These are phyloP conservation scores for Ballota nigra DNA, from an alignment of 257 asterid genomes.

Conservation along the genomic window DNA sequence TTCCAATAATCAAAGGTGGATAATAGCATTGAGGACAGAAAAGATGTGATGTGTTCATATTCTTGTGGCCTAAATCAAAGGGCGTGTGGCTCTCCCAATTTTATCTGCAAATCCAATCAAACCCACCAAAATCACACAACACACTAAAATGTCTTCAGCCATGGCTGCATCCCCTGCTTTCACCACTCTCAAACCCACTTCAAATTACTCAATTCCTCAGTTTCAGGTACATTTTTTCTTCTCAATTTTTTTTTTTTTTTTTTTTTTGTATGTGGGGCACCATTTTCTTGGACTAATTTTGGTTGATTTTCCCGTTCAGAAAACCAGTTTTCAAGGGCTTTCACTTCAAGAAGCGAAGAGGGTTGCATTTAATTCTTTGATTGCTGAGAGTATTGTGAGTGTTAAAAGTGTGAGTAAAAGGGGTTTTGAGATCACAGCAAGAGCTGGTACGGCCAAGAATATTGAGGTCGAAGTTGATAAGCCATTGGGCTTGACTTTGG, in stretches of 20 bases:
- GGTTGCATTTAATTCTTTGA: slow-evolving; percentile 42
- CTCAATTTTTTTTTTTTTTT: background rate
- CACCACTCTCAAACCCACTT: slow-evolving; percentile 34
- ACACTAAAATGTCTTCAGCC: slow-evolving; percentile 40
- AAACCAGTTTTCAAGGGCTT: slow-evolving; percentile 66
- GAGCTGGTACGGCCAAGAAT: slow-evolving; percentile 68
- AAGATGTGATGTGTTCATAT: slow-evolving; percentile 11
- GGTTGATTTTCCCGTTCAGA: slow-evolving; percentile 33
- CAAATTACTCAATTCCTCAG: slow-evolving; percentile 31
- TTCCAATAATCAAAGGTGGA: slow-evolving; percentile 19
- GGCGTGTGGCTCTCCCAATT: slow-evolving; percentile 46
- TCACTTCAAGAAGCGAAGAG: slow-evolving; percentile 64
- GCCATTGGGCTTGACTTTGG: slow-evolving; percentile 92
- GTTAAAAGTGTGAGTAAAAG: slow-evolving; percentile 22
- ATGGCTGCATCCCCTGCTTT: slow-evolving; percentile 62
- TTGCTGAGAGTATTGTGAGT: slow-evolving; percentile 33
- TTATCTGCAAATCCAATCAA: slow-evolving; percentile 25
- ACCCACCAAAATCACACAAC: slow-evolving; percentile 13
- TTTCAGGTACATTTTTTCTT: slow-evolving; percentile 38
- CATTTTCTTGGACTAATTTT: background rate
- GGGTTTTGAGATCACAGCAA: slow-evolving; percentile 59
- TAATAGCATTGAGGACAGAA: slow-evolving; percentile 25
- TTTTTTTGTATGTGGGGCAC: no score
- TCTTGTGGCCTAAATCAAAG: slow-evolving; percentile 10
- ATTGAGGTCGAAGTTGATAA: slow-evolving; percentile 96